Percentiles rank a stretch among this genome's conserved stretches.
phyloP scores from a whole-genome alignment of 306 rosid genomes.

The Acacia crassicarpa region DNA sequence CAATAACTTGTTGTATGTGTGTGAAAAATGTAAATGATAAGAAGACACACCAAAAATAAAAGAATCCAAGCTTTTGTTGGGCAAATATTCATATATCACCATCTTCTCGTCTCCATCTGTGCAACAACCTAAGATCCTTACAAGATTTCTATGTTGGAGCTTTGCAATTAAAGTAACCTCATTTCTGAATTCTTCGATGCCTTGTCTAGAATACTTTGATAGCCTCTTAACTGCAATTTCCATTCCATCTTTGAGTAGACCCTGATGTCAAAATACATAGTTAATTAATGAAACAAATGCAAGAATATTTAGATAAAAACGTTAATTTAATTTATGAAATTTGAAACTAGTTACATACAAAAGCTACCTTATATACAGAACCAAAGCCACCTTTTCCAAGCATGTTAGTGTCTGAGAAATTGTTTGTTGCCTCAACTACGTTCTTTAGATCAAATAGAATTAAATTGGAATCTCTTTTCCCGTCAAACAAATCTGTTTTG shows the following conservation, averaged over 20 bases:
- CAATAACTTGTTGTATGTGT: too few relatives aligned
- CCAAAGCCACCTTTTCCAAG: neutral
- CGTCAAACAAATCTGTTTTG: conserved; percentile 22
- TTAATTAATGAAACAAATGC: neutral
- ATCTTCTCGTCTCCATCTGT: conserved; percentile 45
- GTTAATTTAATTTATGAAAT: too few relatives aligned
- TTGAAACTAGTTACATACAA: too few relatives aligned
- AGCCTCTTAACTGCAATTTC: neutral
- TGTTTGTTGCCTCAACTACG: conserved; percentile 49
- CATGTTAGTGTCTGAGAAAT: conserved; percentile 28
- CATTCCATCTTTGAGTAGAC: conserved; percentile 27
- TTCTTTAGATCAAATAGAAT: conserved; percentile 40
- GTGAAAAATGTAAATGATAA: neutral
- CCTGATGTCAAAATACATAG: conserved; percentile 30
- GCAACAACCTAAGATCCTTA: conserved; percentile 31
- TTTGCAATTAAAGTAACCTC: neutral
- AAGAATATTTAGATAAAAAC: too few relatives aligned
- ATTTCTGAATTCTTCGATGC: neutral
- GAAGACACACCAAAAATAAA: conserved; percentile 52
- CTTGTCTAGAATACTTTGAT: neutral
- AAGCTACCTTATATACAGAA: neutral
- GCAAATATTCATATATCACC: conserved; percentile 66
- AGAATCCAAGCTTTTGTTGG: conserved; percentile 56
- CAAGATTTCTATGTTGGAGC: neutral
- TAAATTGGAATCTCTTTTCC: conserved; percentile 27